These are phyloP conservation scores for Arachis stenosperma DNA, from an alignment of 306 rosid genomes.

Conservation along the genomic window DNA sequence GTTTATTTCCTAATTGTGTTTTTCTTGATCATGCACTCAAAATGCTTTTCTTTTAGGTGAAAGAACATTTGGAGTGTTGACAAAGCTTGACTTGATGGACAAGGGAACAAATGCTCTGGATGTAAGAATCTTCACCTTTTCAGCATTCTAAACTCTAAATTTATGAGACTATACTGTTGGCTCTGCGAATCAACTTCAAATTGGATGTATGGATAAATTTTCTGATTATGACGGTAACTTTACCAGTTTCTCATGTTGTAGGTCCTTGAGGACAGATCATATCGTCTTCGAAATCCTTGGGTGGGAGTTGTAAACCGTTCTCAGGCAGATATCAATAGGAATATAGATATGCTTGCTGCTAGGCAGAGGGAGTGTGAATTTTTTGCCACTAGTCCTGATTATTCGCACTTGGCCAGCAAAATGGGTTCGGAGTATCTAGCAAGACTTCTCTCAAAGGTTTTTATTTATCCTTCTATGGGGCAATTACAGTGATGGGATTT, in stretches of 20 bases:
- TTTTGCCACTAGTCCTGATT: constrained; percentile 80
- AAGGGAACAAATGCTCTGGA: constrained; percentile 88
- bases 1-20: constrained; percentile 15
- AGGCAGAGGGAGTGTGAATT: constrained; percentile 88
- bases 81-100: constrained; percentile 98
- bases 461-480: constrained; percentile 12
- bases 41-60: constrained; percentile 57
- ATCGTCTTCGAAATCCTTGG: constrained; percentile 90
- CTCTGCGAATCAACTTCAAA: constrained; percentile 2
- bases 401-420: constrained; percentile 78
- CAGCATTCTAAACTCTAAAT: constrained; percentile 26
- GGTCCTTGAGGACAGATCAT: constrained; percentile 97
- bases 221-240: neutral
- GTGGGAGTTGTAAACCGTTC: constrained; percentile 98
- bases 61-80: constrained; percentile 87
- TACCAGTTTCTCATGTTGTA: constrained; percentile 38
- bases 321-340: constrained; percentile 89
- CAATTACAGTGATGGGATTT: constrained; percentile 13
- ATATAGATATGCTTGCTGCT: constrained; percentile 81
- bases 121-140: constrained; percentile 52
- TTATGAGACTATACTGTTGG: constrained; percentile 34
- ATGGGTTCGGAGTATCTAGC: constrained; percentile 99
- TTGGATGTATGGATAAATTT: neutral
- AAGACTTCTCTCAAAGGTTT: constrained; percentile 90
- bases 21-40: constrained; percentile 28